Base-by-base conservation (phyloP, 306 rosid genomes). In the Cucurbita argyrosperma region DNA sequence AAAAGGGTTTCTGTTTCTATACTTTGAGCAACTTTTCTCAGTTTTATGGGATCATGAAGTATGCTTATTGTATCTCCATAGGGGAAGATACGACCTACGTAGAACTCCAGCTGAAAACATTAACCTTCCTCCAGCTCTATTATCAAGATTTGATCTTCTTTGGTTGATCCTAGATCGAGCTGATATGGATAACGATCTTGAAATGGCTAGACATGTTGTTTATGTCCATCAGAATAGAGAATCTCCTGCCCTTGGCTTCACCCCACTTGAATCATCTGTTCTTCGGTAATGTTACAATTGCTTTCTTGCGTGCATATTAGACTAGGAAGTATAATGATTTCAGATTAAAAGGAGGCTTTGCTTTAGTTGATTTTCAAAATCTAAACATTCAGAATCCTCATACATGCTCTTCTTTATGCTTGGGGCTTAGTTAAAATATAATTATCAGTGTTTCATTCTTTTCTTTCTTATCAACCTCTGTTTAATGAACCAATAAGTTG, bases 161-260 rank as follows among this genome's bases (percentile, higher is more conserved):
- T 95, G 97, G 99, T 79, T 94, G 81, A 94, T 94, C 83, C 95
- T 94, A 62, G 99, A 94, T 88, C 92, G 99, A 78, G 97, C 97
- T 77, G 97, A 95, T 83, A 88, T 88, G 96, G 97, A 95, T 74
- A 87, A 81, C 74, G 99, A 95, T 88, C 96, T 95, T 82, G 97
- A 95, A 91, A 56, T 91, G 97, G 99, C 99, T 76, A 95, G 96
- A 85, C 97, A 95, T 82, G 64, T 95, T 67, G 92, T 95, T 52
- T 89, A 88, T 53, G 97, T 95, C 65, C 99, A 95, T 85, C 97
- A 91, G 85, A 88, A 89, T 74, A 94, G 74, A 80, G 96, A 94
- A 81, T 89, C 96, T 75, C 99, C 96, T 0, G 89, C 99, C 39
- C 88, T 91, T 74, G 97, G 96, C 72, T 91, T 95, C 87, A 82